Base-by-base conservation (phyloP, 2,329 filamentous ascomycete genomes). In the Gaeumannomyces sp. region DNA sequence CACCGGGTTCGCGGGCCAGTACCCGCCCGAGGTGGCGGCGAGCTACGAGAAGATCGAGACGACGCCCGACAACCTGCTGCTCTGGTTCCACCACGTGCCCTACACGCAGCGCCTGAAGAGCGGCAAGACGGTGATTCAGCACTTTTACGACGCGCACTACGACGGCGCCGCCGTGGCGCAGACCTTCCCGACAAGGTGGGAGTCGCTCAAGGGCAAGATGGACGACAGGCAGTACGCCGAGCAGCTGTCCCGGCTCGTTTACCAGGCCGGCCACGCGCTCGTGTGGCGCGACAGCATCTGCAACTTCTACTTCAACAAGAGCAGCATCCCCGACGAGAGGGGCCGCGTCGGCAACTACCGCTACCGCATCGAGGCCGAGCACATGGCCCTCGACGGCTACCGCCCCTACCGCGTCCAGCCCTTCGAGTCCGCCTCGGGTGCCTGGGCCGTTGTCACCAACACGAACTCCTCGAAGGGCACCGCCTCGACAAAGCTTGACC, bases 1-100 rank as follows among this genome's bases (percentile, higher is more conserved):
- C 13, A 91, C 89, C 0, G 84, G 85, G 0, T 86, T 81, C 67
- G 77, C 88, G 0, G 87, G 86, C 0, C 87, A 90, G 69, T 92
- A 91, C 70, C 87, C 88, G 0, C 69, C 80, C 0, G 84, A 88
- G 66, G 73, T 91, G 0, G 83, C 85, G 0, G 72, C 76, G 3
- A 73, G 77, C 69, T 91, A 82, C 71, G 88, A 91, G 69, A 75
- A 82, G 59, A 76, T 86, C 25, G 80, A 83, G 19, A 87, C 84
- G 0, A 91, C 88, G 0, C 88, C 88, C 0, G 89, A 91, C 66
- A 79, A 91, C 28, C 76, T 91, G 1, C 74, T 91, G 2, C 77
- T 91, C 2, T 92, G 89, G 89, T 91, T 91, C 75, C 89, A 91
- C 72, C 89, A 92, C 70, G 86, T 91, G 0, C 82, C 83, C 4